These are phyloP conservation scores for Blepharisma japonicum DNA, from an alignment of 73 alveolate species.

Conservation along the genomic window DNA sequence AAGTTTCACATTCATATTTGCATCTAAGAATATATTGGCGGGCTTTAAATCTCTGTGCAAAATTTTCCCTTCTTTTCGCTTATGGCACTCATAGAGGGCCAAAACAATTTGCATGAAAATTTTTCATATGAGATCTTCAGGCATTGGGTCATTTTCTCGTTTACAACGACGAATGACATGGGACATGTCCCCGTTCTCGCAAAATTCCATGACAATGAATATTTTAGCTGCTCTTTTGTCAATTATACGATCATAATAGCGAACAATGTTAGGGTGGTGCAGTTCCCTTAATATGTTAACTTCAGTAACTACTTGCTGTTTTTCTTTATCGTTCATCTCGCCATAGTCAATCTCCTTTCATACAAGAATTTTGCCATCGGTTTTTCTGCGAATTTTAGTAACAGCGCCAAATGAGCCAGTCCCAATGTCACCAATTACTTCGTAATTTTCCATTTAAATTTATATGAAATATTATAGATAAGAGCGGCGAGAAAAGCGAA, in stretches of 20 bases:
- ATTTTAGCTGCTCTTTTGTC: slow-evolving; percentile 83
- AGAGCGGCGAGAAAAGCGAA: too few species aligned
- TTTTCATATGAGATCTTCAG: slow-evolving; percentile 92
- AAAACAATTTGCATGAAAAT: slow-evolving; percentile 77
- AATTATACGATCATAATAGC: slow-evolving; percentile 83
- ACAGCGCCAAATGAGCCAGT: slow-evolving; percentile 91
- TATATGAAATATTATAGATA: not conserved
- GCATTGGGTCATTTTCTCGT: slow-evolving; percentile 61
- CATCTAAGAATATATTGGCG: slow-evolving; percentile 83
- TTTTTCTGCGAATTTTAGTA: slow-evolving; percentile 74
- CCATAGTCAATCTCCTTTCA: slow-evolving; percentile 92
- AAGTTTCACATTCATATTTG: slow-evolving; percentile 72
- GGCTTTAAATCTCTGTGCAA: slow-evolving; percentile 93
- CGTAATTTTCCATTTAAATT: slow-evolving; percentile 85
- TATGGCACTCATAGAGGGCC: slow-evolving; percentile 90
- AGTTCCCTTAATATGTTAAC: slow-evolving; percentile 87
- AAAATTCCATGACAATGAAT: slow-evolving; percentile 90
- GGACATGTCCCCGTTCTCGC: slow-evolving; percentile 95
- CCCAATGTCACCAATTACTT: slow-evolving; percentile 77
- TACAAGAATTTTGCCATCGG: slow-evolving; percentile 73
- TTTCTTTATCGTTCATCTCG: slow-evolving; percentile 83
- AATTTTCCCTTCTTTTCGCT: slow-evolving; percentile 69
- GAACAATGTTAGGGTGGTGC: slow-evolving; percentile 72
- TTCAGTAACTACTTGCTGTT: slow-evolving; percentile 84
- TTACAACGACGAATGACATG: slow-evolving; percentile 69